Percentiles rank a stretch among this genome's conserved stretches.
Conservation (phyloP, 805 yeast species). For the Ogataea nakhonphanomensis region DNA sequence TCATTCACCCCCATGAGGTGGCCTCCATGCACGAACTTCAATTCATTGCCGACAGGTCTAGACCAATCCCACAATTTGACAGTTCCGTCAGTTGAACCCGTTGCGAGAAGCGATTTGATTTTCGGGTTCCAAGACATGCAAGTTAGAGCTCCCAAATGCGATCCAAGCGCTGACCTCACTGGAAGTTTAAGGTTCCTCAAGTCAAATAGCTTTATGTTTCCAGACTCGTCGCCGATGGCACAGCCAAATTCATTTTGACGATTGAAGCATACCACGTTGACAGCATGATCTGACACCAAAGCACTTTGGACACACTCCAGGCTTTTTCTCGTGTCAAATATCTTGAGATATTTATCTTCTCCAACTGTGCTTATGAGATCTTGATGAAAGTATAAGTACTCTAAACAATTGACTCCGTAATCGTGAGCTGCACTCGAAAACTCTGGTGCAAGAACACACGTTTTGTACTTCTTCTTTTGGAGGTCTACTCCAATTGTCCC, state of each 20-base stretch:
- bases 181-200: constrained; percentile 43
- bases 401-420: constrained; percentile 64
- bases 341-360: constrained; percentile 51
- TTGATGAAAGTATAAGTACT: constrained; percentile 65
- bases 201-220: constrained; percentile 62
- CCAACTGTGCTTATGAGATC: constrained; percentile 62
- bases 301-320: constrained; percentile 2
- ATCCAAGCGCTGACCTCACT: constrained; percentile 23
- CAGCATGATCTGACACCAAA: constrained; percentile 19
- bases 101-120: constrained; percentile 52
- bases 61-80: constrained; percentile 62
- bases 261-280: constrained; percentile 61
- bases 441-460: constrained; percentile 16
- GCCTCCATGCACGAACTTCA: constrained; percentile 74
- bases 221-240: constrained; percentile 67
- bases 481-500: constrained; percentile 6
- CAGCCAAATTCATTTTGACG: constrained; percentile 51
- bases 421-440: constrained; percentile 32
- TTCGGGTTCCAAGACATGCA: constrained; percentile 72
- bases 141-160: constrained; percentile 57
- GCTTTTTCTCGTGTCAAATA: constrained; percentile 51
- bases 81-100: constrained; percentile 59
- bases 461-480: constrained; percentile 13
- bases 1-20: constrained; percentile 88
- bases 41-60: constrained; percentile 17